Evolutionary conservation across 202 grass and related monocot species (phyloP), one percentile per base, ranked within the genome.

Genomic region (Cymbopogon flexuosus): DNA sequence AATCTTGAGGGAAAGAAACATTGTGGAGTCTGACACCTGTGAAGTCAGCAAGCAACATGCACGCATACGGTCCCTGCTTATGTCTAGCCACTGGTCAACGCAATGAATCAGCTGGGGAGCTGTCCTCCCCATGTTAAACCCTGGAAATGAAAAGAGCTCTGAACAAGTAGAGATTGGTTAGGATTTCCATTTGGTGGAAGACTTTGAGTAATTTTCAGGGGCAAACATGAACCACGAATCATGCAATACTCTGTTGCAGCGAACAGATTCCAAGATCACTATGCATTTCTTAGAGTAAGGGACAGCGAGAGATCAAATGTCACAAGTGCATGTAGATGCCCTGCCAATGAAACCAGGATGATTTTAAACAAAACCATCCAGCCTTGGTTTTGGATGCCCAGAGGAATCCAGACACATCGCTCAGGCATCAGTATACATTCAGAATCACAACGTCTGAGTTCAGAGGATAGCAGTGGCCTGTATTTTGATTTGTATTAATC

Each of bases 401-500:
- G 5, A 45, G 10, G 5, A 45, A 46, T 29, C 12, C 40, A 70
- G 27, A 24, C 1, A 5, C 13, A 47, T 70, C 12, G 30, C 41
- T 22, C 11, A 31, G 18, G 23, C 68, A 76, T 23, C 56, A 42
- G 8, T 16, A 60, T 16, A 60, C 11, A 61, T 60, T n/a, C 36
- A 42, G 13, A 37, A 10, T 6, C 66, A 27, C 7, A 24, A 6
- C 9, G 23, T 69, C 35, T 2, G 24, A 43, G 56, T 43, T n/a
- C 58, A 6, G 60, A 63, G 39, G 59, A 47, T 5, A 14, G 5
- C 37, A 68, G 24, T 78, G 73, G 76, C 83, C 78, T 89, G 75
- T 86, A 83, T 68, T 79, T 89, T 67, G 68, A 86, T 83, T 69
- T 89, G 68, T 83, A 86, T 89, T 86, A 73, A 67, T 86, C 83